Conservation (phyloP, 106 monocot species). For the Platanthera zijinensis region DNA sequence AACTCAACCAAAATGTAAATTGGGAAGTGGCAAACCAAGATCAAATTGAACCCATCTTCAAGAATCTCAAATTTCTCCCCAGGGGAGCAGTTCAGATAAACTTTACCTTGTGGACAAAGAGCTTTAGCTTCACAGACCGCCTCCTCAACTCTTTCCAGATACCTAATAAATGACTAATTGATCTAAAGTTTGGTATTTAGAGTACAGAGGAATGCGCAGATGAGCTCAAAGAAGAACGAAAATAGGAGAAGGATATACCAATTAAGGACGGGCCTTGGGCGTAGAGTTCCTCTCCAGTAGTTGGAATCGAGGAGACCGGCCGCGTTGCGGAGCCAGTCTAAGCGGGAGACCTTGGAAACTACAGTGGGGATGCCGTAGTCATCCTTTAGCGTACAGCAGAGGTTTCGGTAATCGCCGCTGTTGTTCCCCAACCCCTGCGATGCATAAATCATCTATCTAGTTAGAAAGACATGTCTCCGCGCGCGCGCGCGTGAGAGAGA, state of each 20-base stretch:
- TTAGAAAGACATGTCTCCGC: not conserved
- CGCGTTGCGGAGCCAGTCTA: slow-evolving; percentile 90
- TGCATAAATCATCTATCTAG: not conserved
- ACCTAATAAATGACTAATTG: slow-evolving; percentile 26
- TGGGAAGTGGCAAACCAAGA: not conserved
- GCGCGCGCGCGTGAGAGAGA: not conserved
- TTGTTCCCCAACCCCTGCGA: slow-evolving; percentile 89
- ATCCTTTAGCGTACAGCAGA: slow-evolving; percentile 32
- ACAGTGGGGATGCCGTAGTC: slow-evolving; percentile 38
- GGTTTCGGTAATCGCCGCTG: slow-evolving; percentile 48
- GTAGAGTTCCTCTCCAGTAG: slow-evolving; percentile 84
- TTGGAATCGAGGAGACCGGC: slow-evolving; percentile 56
- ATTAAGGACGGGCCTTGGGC: slow-evolving; percentile 67
- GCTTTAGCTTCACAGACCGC: slow-evolving; percentile 53
- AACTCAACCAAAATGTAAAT: not conserved
- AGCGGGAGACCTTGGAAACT: slow-evolving; percentile 62
- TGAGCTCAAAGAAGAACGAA: too few relatives aligned
- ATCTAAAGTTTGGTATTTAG: not conserved
- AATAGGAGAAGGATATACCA: slow-evolving; percentile 33
- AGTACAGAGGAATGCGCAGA: not conserved
- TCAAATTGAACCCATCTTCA: not conserved
- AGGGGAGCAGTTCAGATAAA: not conserved
- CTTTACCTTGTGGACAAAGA: slow-evolving; percentile 25
- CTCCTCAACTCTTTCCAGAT: slow-evolving; percentile 56
- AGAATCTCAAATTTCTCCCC: not conserved